A percentile compares a stretch with the other conserved stretches of the same genome.
These are phyloP conservation scores for Thalassiosira hispida DNA, from an alignment of 352 stramenopile species.

Conservation along the genomic window DNA sequence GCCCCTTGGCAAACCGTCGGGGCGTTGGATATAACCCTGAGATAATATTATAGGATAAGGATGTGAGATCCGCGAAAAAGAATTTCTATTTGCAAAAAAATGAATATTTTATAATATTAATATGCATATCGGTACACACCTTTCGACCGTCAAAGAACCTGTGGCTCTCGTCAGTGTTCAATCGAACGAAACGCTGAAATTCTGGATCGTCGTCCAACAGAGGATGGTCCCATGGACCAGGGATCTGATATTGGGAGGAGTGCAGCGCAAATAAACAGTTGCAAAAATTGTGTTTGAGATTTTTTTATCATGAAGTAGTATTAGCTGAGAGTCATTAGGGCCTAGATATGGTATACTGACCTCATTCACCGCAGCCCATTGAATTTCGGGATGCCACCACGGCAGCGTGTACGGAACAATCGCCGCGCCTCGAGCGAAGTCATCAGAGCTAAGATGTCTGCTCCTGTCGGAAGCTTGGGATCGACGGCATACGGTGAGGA, in stretches of 20 bases:
- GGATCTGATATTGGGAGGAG: slow-evolving; percentile 9
- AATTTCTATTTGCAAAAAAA: no score
- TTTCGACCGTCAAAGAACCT: slow-evolving; percentile 35
- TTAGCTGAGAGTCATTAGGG: background rate
- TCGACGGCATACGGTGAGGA: no score
- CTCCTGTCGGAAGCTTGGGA: no score
- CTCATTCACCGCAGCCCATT: slow-evolving; percentile 24
- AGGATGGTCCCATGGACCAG: slow-evolving; percentile 15
- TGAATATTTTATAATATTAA: background rate
- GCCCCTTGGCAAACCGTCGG: slow-evolving; percentile 26
- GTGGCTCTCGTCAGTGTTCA: slow-evolving; percentile 32
- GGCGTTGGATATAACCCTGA: slow-evolving; percentile 28
- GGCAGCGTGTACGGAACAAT: slow-evolving; percentile 20
- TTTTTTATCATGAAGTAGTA: background rate
- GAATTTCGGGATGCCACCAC: slow-evolving; percentile 42
- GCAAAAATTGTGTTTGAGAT: background rate
- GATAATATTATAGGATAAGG: background rate
- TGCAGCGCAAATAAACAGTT: background rate
- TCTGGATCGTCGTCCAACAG: slow-evolving; percentile 31
- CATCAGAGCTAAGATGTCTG: no score
- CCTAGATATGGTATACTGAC: slow-evolving; percentile 5
- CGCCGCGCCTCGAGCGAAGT: no score
- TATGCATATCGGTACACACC: slow-evolving; percentile 23
- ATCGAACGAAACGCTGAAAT: slow-evolving; percentile 27
- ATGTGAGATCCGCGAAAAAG: background rate